Percentiles rank a stretch among this genome's conserved stretches.
Conservation (phyloP, 2,329 filamentous ascomycete species). For the Fusarium continuum region DNA sequence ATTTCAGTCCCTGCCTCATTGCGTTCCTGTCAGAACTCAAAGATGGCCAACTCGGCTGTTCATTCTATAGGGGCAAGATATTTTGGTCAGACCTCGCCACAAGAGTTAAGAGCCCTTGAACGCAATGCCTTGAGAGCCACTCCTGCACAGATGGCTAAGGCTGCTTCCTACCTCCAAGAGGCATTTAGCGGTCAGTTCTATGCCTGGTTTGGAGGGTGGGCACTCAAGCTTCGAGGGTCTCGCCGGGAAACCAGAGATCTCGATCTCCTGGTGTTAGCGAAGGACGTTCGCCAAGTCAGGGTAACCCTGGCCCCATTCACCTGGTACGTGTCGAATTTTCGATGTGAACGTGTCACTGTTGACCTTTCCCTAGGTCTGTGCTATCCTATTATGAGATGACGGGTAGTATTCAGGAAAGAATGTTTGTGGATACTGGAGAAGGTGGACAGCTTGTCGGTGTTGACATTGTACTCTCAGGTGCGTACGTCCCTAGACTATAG, state of each 20-base stretch:
- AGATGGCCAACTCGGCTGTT: too few relatives aligned
- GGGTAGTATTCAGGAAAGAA: background rate
- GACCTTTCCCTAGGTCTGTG: background rate
- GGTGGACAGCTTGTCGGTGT: background rate
- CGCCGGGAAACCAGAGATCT: background rate
- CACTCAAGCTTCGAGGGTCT: background rate
- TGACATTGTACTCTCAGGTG: background rate
- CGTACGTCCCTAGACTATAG: too few relatives aligned
- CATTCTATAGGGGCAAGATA: background rate
- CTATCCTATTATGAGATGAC: background rate
- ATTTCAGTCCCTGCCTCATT: too few relatives aligned
- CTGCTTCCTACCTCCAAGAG: background rate
- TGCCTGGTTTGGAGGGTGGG: background rate
- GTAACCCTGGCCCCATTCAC: background rate
- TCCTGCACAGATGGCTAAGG: background rate
- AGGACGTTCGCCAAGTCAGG: background rate
- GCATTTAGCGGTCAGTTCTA: background rate
- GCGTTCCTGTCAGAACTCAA: too few relatives aligned
- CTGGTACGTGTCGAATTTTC: background rate
- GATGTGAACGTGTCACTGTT: too few relatives aligned
- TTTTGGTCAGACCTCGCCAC: background rate
- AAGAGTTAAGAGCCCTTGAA: background rate
- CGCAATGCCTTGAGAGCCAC: background rate
- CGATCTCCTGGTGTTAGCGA: background rate
- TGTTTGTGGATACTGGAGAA: background rate